phyloP scores from a whole-genome alignment of 176 grass and related monocot species.

The Oryza meyeriana region DNA sequence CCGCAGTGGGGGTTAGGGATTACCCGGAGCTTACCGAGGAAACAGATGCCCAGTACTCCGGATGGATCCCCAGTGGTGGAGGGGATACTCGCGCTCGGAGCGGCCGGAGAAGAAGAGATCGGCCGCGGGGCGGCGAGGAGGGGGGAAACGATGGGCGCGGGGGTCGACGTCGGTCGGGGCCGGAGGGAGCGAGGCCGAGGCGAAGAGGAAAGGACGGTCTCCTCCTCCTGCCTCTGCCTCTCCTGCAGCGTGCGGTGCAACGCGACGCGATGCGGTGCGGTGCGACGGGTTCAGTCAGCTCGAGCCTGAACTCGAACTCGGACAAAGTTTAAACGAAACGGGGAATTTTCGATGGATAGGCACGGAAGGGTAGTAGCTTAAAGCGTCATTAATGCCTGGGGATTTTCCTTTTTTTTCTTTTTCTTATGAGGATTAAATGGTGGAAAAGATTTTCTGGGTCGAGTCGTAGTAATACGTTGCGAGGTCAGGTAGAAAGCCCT shows the following conservation, averaged over 20 bases:
- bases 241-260: background rate
- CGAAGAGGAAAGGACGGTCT: background rate
- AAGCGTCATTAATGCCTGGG: background rate
- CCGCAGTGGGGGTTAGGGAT: background rate
- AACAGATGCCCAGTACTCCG: background rate
- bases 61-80: background rate
- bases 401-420: background rate
- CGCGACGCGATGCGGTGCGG: background rate
- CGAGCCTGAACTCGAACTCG: background rate
- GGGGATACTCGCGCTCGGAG: background rate
- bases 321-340: background rate
- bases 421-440: background rate
- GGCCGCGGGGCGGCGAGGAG: background rate
- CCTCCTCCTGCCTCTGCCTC: no score
- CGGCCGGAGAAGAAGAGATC: background rate
- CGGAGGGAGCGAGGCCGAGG: background rate
- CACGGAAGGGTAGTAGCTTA: no score
- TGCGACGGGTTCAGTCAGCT: background rate
- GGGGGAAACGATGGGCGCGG: background rate
- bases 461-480: background rate
- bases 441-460: background rate
- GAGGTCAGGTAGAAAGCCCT: background rate
- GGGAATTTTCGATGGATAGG: background rate
- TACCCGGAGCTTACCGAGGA: background rate
- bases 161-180: background rate